These are phyloP conservation scores for Theileria parva DNA, from an alignment of 169 alveolate genomes.

Conservation along the genomic window DNA sequence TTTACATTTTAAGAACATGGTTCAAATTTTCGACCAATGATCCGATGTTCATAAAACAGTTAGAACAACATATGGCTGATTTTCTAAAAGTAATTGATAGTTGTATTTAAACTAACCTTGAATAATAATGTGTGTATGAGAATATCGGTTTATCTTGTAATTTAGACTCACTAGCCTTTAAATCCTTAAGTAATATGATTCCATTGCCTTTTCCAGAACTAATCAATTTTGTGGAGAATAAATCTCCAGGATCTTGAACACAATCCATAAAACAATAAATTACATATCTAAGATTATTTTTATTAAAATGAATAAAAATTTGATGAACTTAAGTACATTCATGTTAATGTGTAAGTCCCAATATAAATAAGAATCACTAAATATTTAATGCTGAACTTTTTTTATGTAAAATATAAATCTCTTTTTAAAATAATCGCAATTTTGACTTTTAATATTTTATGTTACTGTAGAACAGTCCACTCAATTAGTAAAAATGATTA, in stretches of 20 bases:
- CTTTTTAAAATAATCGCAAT: background rate
- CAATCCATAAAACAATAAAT: background rate
- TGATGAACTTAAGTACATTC: background rate
- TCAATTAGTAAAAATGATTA: background rate
- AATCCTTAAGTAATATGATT: background rate
- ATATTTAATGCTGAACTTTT: slow-evolving; percentile 4
- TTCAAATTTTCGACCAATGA: slow-evolving; percentile 50
- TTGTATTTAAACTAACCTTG: slow-evolving; percentile 30
- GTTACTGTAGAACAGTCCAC: background rate
- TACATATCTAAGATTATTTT: background rate
- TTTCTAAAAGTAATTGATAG: background rate
- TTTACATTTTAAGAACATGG: slow-evolving; percentile 42
- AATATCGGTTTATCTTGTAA: slow-evolving; percentile 42
- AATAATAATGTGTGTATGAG: slow-evolving; percentile 42
- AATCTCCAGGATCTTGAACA: background rate
- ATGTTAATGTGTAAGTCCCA: slow-evolving; percentile 13
- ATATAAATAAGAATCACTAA: background rate
- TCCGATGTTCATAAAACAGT: slow-evolving; percentile 52
- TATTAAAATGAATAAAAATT: background rate
- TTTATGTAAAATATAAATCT: slow-evolving; percentile 8
- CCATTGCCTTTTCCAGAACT: slow-evolving; percentile 42
- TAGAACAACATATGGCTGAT: slow-evolving; percentile 21
- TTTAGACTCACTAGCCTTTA: background rate
- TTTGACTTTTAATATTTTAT: background rate
- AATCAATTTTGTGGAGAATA: slow-evolving; percentile 13